phyloP scores from a whole-genome alignment of 257 asterid species.

The Solanum pennellii region DNA sequence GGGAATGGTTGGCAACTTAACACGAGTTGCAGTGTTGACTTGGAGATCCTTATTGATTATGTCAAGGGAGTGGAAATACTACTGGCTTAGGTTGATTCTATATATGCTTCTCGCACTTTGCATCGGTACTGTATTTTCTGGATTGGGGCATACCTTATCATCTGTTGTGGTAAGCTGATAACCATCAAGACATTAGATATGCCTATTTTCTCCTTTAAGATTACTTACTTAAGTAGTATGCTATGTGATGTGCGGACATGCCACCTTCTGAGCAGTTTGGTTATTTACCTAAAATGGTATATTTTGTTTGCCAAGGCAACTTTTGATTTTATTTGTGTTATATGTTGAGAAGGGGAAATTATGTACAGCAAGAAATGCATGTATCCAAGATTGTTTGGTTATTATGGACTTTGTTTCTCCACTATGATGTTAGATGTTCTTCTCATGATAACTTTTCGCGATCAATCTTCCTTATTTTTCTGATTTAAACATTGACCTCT shows the following conservation, averaged over 20 bases:
- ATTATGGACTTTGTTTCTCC: background rate
- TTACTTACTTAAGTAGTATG: background rate
- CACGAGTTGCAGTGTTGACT: constrained; percentile 66
- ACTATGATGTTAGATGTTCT: background rate
- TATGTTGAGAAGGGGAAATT: background rate
- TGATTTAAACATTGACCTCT: background rate
- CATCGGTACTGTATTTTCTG: constrained; percentile 77
- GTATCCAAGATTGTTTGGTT: background rate
- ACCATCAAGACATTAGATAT: background rate
- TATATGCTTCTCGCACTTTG: constrained; percentile 70
- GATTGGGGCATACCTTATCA: constrained; percentile 92
- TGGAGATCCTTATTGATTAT: constrained; percentile 94
- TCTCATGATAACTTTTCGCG: background rate
- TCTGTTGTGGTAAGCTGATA: constrained; percentile 71
- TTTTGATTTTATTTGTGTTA: background rate
- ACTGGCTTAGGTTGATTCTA: constrained; percentile 90
- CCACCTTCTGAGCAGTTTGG: background rate
- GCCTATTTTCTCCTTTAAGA: background rate
- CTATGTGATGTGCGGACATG: background rate
- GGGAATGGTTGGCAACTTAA: constrained; percentile 57
- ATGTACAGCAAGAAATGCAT: background rate
- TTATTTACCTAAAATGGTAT: background rate
- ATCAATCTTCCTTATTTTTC: background rate
- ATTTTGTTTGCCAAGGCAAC: background rate
- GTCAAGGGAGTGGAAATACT: constrained; percentile 99